Percentiles rank a stretch among this genome's conserved stretches.
These are phyloP conservation scores for Ustulina deusta DNA, from an alignment of 2,329 filamentous ascomycete species.

Conservation along the genomic window DNA sequence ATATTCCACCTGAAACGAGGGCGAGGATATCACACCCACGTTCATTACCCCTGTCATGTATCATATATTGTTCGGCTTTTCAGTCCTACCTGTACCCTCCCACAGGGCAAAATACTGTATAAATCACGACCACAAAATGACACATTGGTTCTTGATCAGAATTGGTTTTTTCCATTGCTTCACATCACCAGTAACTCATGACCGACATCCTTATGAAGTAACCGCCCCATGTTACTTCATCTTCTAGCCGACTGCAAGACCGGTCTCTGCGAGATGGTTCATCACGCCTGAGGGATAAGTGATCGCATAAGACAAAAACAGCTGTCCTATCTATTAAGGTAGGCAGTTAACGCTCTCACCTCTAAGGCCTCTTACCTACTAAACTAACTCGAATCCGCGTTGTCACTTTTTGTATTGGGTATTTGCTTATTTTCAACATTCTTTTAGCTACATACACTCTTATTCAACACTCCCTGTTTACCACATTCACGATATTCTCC, in stretches of 20 bases:
- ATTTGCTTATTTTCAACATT: background rate
- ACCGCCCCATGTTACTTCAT: background rate
- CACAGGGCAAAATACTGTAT: slow-evolving; percentile 26
- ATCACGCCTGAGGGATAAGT: background rate
- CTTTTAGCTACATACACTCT: background rate
- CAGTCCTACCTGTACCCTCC: slow-evolving; percentile 16
- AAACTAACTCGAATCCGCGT: background rate
- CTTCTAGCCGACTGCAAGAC: background rate
- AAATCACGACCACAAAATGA: slow-evolving; percentile 29
- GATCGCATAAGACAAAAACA: background rate
- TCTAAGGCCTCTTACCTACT: background rate
- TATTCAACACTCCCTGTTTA: no score
- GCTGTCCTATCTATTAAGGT: background rate
- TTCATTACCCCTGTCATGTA: slow-evolving; percentile 49
- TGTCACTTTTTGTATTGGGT: background rate
- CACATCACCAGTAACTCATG: background rate
- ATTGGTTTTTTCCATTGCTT: background rate
- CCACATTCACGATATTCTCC: no score
- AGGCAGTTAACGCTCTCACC: background rate
- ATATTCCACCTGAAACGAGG: slow-evolving; percentile 31
- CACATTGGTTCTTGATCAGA: slow-evolving; percentile 10
- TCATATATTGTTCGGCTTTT: slow-evolving; percentile 30
- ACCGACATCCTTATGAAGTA: background rate
- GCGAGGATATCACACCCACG: slow-evolving; percentile 35
- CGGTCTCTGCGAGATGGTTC: background rate